Percentiles rank a stretch among this genome's conserved stretches.
Conservation (phyloP, 2,329 filamentous ascomycete genomes). For the Colletotrichum theobromicola region DNA sequence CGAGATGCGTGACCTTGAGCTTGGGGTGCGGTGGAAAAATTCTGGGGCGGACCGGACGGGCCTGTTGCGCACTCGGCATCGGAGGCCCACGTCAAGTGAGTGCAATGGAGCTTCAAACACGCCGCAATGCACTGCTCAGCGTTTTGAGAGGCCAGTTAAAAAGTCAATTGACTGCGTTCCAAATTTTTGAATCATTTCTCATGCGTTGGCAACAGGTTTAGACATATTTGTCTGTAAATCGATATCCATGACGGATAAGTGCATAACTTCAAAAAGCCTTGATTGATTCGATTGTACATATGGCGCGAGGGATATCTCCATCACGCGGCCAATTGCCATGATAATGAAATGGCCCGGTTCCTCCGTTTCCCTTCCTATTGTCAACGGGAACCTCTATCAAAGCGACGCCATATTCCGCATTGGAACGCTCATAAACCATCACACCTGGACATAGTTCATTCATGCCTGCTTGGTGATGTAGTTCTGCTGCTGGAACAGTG, state of each 20-base stretch:
- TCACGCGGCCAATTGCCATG: constrained; percentile 16
- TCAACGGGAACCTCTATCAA: neutral
- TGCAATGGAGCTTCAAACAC: neutral
- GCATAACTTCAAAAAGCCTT: constrained; percentile 14
- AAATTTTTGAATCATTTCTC: neutral
- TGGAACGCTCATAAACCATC: neutral
- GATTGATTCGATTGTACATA: constrained; percentile 22
- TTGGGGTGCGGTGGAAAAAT: constrained; percentile 20
- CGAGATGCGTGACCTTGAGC: constrained; percentile 12
- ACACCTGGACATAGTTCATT: constrained; percentile 16
- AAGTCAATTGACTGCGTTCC: neutral
- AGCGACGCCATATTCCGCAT: neutral
- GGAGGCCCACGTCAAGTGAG: neutral
- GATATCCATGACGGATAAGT: neutral
- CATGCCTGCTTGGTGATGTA: constrained; percentile 61
- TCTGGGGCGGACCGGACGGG: constrained; percentile 23
- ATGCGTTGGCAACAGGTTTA: neutral
- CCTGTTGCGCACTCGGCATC: constrained; percentile 13
- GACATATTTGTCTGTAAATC: neutral
- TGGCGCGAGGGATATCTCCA: constrained; percentile 14
- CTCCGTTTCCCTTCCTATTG: neutral
- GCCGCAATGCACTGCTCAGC: neutral
- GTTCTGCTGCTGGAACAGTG: constrained; percentile 81
- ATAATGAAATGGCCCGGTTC: neutral
- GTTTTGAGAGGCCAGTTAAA: neutral